These are phyloP conservation scores for Candida broadrunensis DNA, from an alignment of 805 yeast genomes.

Conservation along the genomic window DNA sequence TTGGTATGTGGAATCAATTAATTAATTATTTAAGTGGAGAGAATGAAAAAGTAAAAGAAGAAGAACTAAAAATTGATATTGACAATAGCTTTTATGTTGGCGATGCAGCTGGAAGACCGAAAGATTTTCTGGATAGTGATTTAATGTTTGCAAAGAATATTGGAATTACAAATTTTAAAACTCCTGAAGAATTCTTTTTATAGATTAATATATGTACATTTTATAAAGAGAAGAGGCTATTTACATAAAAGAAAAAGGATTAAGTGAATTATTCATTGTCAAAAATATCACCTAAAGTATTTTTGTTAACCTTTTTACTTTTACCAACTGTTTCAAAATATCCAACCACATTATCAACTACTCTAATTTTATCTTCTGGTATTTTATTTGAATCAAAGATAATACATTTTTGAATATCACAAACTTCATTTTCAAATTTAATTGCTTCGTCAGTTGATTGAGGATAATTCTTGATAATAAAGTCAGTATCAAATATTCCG, in stretches of 20 bases:
- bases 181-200: constrained; percentile 70
- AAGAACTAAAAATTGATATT: constrained; percentile 38
- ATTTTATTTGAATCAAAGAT: constrained; percentile 28
- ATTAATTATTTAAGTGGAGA: constrained; percentile 30
- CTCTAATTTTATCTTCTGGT: constrained; percentile 20
- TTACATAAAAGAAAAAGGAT: neutral
- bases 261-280: neutral
- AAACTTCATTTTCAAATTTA: constrained; percentile 69
- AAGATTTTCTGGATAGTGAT: constrained; percentile 83
- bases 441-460: constrained; percentile 62
- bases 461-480: constrained; percentile 59
- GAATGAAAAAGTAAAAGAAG: constrained; percentile 8
- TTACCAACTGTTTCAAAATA: constrained; percentile 70
- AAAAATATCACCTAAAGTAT: neutral
- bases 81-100: constrained; percentile 71
- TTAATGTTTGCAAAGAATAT: constrained; percentile 58
- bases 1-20: constrained; percentile 73
- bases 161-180: constrained; percentile 48
- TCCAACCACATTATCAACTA: constrained; percentile 48
- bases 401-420: constrained; percentile 43
- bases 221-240: neutral
- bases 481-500: constrained; percentile 42
- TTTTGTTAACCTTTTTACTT: constrained; percentile 14
- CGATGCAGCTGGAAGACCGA: constrained; percentile 88
- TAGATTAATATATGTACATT: neutral